These are phyloP conservation scores for Aspergillus spinulosporus DNA, from an alignment of 2,329 filamentous ascomycete genomes.

Conservation along the genomic window DNA sequence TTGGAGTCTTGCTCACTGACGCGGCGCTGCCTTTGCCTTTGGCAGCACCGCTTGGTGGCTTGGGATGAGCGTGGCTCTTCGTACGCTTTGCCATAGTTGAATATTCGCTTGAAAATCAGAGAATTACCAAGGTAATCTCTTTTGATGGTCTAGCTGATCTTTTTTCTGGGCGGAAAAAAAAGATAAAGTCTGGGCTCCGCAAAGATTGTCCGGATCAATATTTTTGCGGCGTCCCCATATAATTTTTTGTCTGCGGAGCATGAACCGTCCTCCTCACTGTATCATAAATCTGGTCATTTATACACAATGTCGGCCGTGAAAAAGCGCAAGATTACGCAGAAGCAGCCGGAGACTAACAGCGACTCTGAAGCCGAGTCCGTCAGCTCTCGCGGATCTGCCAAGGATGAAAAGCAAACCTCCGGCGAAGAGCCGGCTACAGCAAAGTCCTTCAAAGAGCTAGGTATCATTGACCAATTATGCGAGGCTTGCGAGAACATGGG, in stretches of 20 bases:
- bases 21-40: conserved; percentile 59
- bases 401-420: conserved; percentile 7
- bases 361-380: conserved; percentile 29
- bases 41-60: conserved; percentile 58
- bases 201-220: conserved; percentile 37
- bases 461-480: conserved; percentile 81
- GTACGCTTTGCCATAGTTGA: conserved; percentile 72
- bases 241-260: conserved; percentile 27
- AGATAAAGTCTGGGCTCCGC: conserved; percentile 25
- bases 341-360: conserved; percentile 24
- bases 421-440: conserved; percentile 16
- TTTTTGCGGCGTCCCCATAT: conserved; percentile 38
- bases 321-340: conserved; percentile 42
- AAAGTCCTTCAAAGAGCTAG: conserved; percentile 58
- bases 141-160: conserved; percentile 23
- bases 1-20: conserved; percentile 68
- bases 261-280: not conserved
- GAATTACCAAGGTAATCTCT: conserved; percentile 9
- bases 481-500: conserved; percentile 81
- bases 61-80: conserved; percentile 86
- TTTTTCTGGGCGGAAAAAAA: conserved; percentile 39
- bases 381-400: conserved; percentile 17
- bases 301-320: conserved; percentile 41
- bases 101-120: not conserved
- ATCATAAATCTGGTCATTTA: not conserved